Conservation (phyloP, 2,329 filamentous ascomycete genomes). For the Hirsutella rhossiliensis region DNA sequence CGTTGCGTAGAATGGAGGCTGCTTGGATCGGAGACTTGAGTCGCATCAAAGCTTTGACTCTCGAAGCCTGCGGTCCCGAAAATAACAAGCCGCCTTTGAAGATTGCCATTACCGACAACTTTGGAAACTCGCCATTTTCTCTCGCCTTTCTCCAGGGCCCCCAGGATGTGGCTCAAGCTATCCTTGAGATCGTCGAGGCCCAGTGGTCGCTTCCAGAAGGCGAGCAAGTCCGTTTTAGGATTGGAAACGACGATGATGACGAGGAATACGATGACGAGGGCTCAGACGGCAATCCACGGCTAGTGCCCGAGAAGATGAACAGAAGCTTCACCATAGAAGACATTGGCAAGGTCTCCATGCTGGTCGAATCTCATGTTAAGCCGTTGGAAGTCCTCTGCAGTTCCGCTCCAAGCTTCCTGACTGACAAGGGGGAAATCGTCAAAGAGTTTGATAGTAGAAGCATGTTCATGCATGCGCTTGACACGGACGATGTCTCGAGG, state of each 20-base stretch:
- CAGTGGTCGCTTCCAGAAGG: slow-evolving; percentile 52
- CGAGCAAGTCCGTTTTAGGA: slow-evolving; percentile 36
- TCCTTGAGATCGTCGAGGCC: slow-evolving; percentile 58
- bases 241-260: slow-evolving; percentile 18
- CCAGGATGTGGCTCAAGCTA: slow-evolving; percentile 45
- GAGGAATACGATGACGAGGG: neutral
- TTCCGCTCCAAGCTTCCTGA: slow-evolving; percentile 19
- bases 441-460: slow-evolving; percentile 3
- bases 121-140: slow-evolving; percentile 47
- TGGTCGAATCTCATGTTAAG: slow-evolving; percentile 51
- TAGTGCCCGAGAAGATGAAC: slow-evolving; percentile 45
- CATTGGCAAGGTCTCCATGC: slow-evolving; percentile 54
- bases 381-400: slow-evolving; percentile 41
- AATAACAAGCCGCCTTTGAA: slow-evolving; percentile 47
- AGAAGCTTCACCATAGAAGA: slow-evolving; percentile 65
- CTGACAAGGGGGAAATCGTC: slow-evolving; percentile 15
- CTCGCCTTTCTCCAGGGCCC: slow-evolving; percentile 58
- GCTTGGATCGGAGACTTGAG: slow-evolving; percentile 59
- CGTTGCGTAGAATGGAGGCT: slow-evolving; percentile 48
- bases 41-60: slow-evolving; percentile 51
- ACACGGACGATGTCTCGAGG: slow-evolving; percentile 37
- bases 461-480: slow-evolving; percentile 34
- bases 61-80: slow-evolving; percentile 43
- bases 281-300: slow-evolving; percentile 26
- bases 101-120: slow-evolving; percentile 44